Evolutionary conservation across 2,329 filamentous ascomycete genomes (phyloP), one percentile per base, ranked within the genome.

Genomic region (Neonectria faginata): DNA sequence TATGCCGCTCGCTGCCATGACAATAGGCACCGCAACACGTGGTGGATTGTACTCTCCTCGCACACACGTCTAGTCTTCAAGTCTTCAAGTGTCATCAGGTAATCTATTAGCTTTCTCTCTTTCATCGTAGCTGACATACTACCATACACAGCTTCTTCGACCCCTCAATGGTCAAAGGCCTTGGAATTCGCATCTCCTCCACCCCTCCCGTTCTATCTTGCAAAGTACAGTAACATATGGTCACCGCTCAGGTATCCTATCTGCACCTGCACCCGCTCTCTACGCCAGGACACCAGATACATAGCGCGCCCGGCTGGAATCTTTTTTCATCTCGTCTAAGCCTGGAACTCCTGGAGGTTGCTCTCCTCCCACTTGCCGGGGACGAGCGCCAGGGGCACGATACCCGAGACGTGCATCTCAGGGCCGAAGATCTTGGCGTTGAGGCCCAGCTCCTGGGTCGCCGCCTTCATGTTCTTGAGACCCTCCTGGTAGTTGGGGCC

Each of bases 401-500:
- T 98, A 80, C 96, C 96, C 57, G 91, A 95, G 76, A 99, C 95
- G 84, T 98, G 94, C 93, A 98, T 97, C 84, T 97, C 89, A 50
- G 87, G 87, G 59, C 87, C 87, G 69, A 88, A 89, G 76, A 89
- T 86, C 81, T 88, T 87, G 78, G 86, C 85, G 71, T 86, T 80
- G 71, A 99, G 88, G 74, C 93, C 92, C 65, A 99, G 89, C 86
- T 99, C 96, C 80, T 95, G 89, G 66, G 94, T 96, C 66, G 97
- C 95, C 54, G 90, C 88, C 89, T 98, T 98, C 89, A 99, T 97
- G 89, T 98, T 99, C 91, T 97, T 97, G 72, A 99, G 91, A 84
- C 96, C 96, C 85, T 99, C 96, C 84, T 99, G 96, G 89, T 97
- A 99, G 88, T 99, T 99, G 82, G 96, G 96, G 66, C 96, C 80